Base-by-base conservation (phyloP, 331 rosid species). In the Stylosanthes scabra region DNA sequence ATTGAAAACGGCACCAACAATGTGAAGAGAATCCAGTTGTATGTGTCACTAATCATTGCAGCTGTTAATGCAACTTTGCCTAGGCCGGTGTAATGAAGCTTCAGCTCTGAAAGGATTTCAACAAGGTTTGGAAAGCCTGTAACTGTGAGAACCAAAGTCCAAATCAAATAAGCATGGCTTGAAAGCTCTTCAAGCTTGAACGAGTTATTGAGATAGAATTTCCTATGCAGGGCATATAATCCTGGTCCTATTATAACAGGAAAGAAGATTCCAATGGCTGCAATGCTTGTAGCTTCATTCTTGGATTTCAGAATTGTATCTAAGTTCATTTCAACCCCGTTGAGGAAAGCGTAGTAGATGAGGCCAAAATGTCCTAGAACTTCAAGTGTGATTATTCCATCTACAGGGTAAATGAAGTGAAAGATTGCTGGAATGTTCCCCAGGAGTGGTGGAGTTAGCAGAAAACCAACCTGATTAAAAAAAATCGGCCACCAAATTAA, bases 251-350 rank as follows among this genome's bases (percentile, higher is more conserved):
- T 5, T 1, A 71, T 58, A 49, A 79, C 3, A 0, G 95, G 91
- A 65, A 87, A 45, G 7, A 91, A 11, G 13, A 87, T 65, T 11
- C 95, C 92, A 0, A 83, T 76, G 27, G 80, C 1, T 0, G 97
- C 91, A 8, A 84, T 86, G 61, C 71, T 55, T 51, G 80, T 71
- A 3, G 84, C 73, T 49, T 80, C 87, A 51, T 80, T 82, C 16
- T 84, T 63, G 0, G 82, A 86, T 0, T 69, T 73, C 25, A 85
- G 11, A n/a, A 88, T 65, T 12, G 82, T 80, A 4, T 80, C 52
- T 3, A 91, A 27, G 68, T 91, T 87, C 50, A 84, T 82, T 70
- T 89, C 93, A 49, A 91, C 70, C 5, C 96, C 97, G 5, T 71
- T 83, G 20, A 91, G 83, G 70, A 91, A 91, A 27, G 83, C 73